Percentiles rank a stretch among this genome's conserved stretches.
These are phyloP conservation scores for Huntiella bhutanensis DNA, from an alignment of 2,329 filamentous ascomycete genomes.

Conservation along the genomic window DNA sequence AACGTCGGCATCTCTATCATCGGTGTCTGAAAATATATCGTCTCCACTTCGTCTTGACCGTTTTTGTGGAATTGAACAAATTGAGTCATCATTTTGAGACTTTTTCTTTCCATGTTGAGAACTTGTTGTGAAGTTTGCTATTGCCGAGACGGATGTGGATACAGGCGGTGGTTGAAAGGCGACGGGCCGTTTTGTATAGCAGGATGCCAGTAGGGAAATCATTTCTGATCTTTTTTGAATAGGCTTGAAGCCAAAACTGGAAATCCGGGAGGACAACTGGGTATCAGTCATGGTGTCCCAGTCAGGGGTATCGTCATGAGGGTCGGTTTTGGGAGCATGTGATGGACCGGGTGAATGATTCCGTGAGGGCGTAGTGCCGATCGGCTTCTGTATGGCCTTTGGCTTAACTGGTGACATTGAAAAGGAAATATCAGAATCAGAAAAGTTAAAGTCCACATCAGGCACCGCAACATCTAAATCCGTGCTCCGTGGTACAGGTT, in stretches of 20 bases:
- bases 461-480: not conserved
- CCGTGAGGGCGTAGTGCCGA: no score
- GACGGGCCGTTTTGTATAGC: conserved; percentile 40
- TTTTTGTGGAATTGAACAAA: not conserved
- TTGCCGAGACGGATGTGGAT: not conserved
- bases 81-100: not conserved
- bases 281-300: conserved; percentile 33
- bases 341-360: no score
- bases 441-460: not conserved
- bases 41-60: not conserved
- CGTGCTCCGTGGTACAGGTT: not conserved
- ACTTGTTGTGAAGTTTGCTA: conserved; percentile 4
- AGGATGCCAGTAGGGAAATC: conserved; percentile 50
- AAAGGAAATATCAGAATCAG: not conserved
- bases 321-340: no score
- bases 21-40: not conserved
- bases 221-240: conserved; percentile 49
- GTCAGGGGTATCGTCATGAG: no score
- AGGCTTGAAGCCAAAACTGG: conserved; percentile 52
- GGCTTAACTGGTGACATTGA: not conserved
- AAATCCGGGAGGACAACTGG: conserved; percentile 42
- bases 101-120: not conserved
- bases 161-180: not conserved
- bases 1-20: not conserved
- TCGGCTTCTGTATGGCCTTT: not conserved